Evolutionary conservation across 768 basidiomycete genomes (phyloP).

Genomic region (Amanita brunnescens): DNA sequence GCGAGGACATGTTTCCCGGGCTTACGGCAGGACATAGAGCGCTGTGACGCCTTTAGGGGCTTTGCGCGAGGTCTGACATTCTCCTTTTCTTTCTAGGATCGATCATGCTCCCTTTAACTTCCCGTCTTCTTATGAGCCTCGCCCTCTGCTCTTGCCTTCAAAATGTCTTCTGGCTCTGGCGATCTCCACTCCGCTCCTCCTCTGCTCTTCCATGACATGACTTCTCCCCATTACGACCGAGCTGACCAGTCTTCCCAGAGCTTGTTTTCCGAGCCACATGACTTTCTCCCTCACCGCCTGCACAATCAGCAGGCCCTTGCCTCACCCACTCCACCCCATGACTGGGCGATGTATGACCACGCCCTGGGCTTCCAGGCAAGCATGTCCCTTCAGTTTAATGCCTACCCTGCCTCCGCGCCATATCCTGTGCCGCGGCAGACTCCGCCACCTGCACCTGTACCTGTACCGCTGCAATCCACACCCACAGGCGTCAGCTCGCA

Average conservation of each 20-base stretch:
- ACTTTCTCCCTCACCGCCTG: no score
- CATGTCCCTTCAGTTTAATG: constrained; percentile 14
- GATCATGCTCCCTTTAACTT: constrained; percentile 23
- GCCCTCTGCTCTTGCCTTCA: constrained; percentile 1
- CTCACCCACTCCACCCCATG: constrained; percentile 11
- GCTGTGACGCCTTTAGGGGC: no score
- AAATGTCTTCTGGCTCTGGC: constrained; percentile 11
- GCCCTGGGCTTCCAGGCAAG: constrained; percentile 10
- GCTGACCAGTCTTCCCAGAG: no score
- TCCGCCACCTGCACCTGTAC: no score
- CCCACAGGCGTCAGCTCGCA: constrained; percentile 10
- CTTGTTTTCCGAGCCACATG: no score
- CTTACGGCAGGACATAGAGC: constrained; percentile 1
- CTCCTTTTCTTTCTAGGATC: constrained; percentile 15
- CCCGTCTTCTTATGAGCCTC: constrained; percentile 1
- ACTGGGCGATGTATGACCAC: constrained; percentile 22
- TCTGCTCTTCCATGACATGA: constrained; percentile 1
- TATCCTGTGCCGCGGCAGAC: constrained; percentile 16
- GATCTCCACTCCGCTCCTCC: background rate
- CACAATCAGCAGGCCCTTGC: no score
- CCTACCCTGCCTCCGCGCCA: constrained; percentile 21
- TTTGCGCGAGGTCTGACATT: constrained; percentile 3
- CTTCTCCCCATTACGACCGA: no score
- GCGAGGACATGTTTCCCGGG: constrained; percentile 5
- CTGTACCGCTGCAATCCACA: no score